Evolutionary conservation across 441 rosid genomes (phyloP), one percentile per base, ranked within the genome.

Genomic region (Brassica balearica): DNA sequence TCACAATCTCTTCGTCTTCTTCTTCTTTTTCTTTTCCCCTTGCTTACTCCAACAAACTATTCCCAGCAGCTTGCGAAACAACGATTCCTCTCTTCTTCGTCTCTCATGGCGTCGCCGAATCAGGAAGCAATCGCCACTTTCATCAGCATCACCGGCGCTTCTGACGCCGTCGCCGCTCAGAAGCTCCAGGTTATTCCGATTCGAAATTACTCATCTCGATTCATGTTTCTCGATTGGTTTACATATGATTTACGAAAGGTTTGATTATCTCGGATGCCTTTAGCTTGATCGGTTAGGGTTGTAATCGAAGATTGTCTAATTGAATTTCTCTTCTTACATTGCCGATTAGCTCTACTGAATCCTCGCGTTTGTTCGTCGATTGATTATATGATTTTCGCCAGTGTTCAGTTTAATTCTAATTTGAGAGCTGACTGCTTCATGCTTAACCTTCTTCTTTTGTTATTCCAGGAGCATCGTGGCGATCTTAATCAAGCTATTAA

Each of bases 401-500:
- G 15, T 60, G 38, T 79, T 78, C 6, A 59, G 1, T 58, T 34
- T 58, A 14, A 48, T 51, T 68, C 34, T 46, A 43, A 8, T 72
- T 58, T 32, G 41, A 69, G 58, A 22, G 34, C 32, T 75, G 36
- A 6, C 11, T 73, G 12, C 46, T 29, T 36, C 38, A 9, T 6
- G 27, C 10, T 19, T 27, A 29, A 29, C 34, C 34, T 23, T 14
- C 34, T 65, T 46, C 36, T 14, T 36, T 58, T 58, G 55, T 61
- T 5, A 29, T 63, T 48, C 34, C 84, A 96, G 99, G 98, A 91
- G 80, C 92, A 96, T 77, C 85, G 83, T 20, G 97, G 96, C 74
- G 97, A 94, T 86, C 94, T 94, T 70, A 94, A 96, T 87, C 91
- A 90, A 75, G 97, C 99, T 67, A 89, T 96, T 73, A 90, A 96